Evolutionary conservation across 2,329 filamentous ascomycete genomes (phyloP), one percentile per base, ranked within the genome.

Genomic region (Ophiobolus disseminans): DNA sequence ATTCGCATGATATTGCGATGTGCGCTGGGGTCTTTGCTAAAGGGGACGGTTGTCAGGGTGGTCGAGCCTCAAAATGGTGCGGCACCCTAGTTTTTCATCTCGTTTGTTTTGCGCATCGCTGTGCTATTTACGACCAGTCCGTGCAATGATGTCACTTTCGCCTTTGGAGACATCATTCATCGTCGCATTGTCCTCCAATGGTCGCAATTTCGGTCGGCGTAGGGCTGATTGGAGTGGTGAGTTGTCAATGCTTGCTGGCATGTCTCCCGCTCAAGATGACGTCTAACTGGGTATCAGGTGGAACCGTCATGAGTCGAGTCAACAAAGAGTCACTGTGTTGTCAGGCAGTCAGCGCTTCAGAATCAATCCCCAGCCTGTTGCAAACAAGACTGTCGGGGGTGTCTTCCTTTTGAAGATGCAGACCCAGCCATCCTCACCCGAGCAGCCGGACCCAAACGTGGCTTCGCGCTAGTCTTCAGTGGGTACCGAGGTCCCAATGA

Each of bases 371-470:
- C 20, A 46, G 21, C 38, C 25, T 35, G 28, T 36, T 35, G 40
- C 35, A 30, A 34, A 32, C 30, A 25, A 28, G 43, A 39, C 32
- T 54, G 50, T 38, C 26, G 41, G 26, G 51, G 41, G 28, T 26
- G 41, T 46, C 37, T 35, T n/a, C 35, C 31, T 57, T 64, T 55
- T 60, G 41, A 60, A 63, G 58, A 58, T 46, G 51, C 58, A 63
- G 55, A 60, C 63, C 64, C 63, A 69, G 44, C 59, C 63, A 65
- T 47, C 48, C 17, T 25, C 37, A 31, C 28, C 48, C 58, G 59
- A 47, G 42, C 45, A 40, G 40, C 53, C 49, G 60, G 58, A 55
- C 48, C 59, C 54, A 70, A 62, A 69, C 65, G 50, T 62, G 57
- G 60, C 60, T 52, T 48, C 52, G 55, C 53, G 53, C 39, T 56